Conservation (phyloP, 2,329 filamentous ascomycete genomes). For the Arthrobotrys conoides region DNA sequence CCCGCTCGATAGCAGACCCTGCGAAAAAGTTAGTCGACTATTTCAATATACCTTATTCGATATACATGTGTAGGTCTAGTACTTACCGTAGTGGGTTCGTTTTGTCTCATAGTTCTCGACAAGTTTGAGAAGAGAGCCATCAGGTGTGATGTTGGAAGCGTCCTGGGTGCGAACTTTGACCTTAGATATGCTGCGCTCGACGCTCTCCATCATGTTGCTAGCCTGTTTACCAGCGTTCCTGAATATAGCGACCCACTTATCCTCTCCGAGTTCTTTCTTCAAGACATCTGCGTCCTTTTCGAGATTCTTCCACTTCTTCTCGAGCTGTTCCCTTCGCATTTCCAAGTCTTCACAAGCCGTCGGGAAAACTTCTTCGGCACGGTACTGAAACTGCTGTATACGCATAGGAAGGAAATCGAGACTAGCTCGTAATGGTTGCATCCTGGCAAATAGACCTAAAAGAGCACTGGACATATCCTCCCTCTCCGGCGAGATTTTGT, state of each 20-base stretch:
- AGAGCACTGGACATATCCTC: slow-evolving; percentile 82
- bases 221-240: slow-evolving; percentile 83
- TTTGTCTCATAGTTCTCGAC: slow-evolving; percentile 95
- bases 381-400: slow-evolving; percentile 84
- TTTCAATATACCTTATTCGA: not conserved
- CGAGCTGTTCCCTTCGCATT: slow-evolving; percentile 79
- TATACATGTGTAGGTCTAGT: not conserved
- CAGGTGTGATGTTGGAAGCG: slow-evolving; percentile 76
- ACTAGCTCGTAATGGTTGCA: slow-evolving; percentile 93
- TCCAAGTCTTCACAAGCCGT: slow-evolving; percentile 91
- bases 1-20: slow-evolving; percentile 87
- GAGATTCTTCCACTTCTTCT: slow-evolving; percentile 88
- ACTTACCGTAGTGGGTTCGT: slow-evolving; percentile 82
- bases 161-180: slow-evolving; percentile 73
- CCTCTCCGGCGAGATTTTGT: slow-evolving; percentile 48
- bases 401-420: slow-evolving; percentile 97
- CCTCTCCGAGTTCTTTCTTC: slow-evolving; percentile 90
- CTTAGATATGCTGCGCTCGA: slow-evolving; percentile 87
- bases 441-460: slow-evolving; percentile 89
- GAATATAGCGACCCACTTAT: slow-evolving; percentile 96
- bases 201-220: slow-evolving; percentile 95
- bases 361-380: slow-evolving; percentile 84
- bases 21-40: slow-evolving; percentile 39
- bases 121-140: slow-evolving; percentile 78
- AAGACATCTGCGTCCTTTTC: slow-evolving; percentile 91